phyloP scores from a whole-genome alignment of 768 basidiomycete genomes.

The Cubamyces lactineus region DNA sequence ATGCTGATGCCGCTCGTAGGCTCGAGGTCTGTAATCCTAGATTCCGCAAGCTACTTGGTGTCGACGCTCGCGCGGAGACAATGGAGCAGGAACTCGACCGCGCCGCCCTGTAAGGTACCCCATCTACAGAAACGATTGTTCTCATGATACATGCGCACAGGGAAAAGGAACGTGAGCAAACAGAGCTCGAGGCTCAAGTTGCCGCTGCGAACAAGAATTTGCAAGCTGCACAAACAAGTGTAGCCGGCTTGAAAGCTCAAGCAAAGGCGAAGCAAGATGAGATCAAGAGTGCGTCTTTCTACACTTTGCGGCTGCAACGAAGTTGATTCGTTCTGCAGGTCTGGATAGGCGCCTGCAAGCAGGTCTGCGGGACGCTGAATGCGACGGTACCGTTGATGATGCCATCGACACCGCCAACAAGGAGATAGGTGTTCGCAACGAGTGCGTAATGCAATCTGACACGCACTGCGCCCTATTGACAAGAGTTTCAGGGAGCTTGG shows the following conservation, averaged over 20 bases:
- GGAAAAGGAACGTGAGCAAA: conserved; percentile 66
- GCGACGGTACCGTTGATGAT: conserved; percentile 43
- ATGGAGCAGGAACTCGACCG: conserved; percentile 78
- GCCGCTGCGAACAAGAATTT: conserved; percentile 54
- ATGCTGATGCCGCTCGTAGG: conserved; percentile 43
- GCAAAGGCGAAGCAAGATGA: conserved; percentile 65
- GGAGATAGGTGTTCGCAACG: conserved; percentile 49
- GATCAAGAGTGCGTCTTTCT: conserved; percentile 42
- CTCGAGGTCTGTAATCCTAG: conserved; percentile 62
- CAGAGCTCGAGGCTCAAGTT: conserved; percentile 48
- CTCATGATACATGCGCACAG: conserved; percentile 41
- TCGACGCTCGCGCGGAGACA: conserved; percentile 57
- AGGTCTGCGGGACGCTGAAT: conserved; percentile 36
- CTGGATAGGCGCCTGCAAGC: conserved; percentile 52
- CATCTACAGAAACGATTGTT: not conserved
- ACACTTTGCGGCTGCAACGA: not conserved
- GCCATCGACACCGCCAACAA: conserved; percentile 50
- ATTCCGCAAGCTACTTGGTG: conserved; percentile 67
- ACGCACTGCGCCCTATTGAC: conserved; percentile 2
- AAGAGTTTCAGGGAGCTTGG: conserved; percentile 33
- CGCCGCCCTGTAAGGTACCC: conserved; percentile 50
- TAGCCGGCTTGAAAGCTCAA: conserved; percentile 63
- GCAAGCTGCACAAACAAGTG: conserved; percentile 63
- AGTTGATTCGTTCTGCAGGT: conserved; percentile 36
- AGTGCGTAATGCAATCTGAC: conserved; percentile 38